Evolutionary conservation across 2,329 filamentous ascomycete species (phyloP).

Genomic region (Coleophoma eucalyptorum): DNA sequence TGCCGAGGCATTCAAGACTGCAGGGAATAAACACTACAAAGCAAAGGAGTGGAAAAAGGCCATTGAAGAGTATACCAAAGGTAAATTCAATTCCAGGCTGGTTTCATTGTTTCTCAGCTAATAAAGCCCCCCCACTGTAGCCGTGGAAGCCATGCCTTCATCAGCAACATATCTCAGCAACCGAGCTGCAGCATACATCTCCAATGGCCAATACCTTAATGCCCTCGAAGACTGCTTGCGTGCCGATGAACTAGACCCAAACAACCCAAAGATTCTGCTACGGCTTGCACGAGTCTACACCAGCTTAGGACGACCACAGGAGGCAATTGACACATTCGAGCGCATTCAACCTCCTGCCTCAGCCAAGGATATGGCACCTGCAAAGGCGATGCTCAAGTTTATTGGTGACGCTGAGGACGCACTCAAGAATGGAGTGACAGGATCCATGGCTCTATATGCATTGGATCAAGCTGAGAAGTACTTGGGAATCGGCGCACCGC

Average conservation of each 20-base stretch:
- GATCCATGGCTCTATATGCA: slow-evolving; percentile 89
- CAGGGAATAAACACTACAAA: slow-evolving; percentile 97
- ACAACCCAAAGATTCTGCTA: slow-evolving; percentile 83
- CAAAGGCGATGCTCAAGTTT: slow-evolving; percentile 80
- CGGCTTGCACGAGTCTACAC: slow-evolving; percentile 89
- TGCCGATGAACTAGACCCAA: slow-evolving; percentile 78
- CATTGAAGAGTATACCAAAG: slow-evolving; percentile 92
- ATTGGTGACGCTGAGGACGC: slow-evolving; percentile 76
- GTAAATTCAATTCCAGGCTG: slow-evolving; percentile 42
- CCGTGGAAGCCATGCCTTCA: slow-evolving; percentile 80
- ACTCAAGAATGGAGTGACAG: slow-evolving; percentile 69
- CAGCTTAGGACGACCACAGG: slow-evolving; percentile 77
- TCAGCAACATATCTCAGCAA: slow-evolving; percentile 92
- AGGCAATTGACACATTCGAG: slow-evolving; percentile 78
- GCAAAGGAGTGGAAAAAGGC: slow-evolving; percentile 84
- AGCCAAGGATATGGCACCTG: slow-evolving; percentile 79
- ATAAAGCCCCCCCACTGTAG: slow-evolving; percentile 41
- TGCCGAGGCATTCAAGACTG: slow-evolving; percentile 86
- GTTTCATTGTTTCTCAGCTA: neutral
- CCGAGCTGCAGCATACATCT: slow-evolving; percentile 91
- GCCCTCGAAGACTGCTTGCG: slow-evolving; percentile 84
- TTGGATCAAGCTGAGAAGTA: slow-evolving; percentile 85
- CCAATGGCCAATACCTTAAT: slow-evolving; percentile 71
- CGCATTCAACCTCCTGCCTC: slow-evolving; percentile 78
- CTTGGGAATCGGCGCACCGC: slow-evolving; percentile 69